These are phyloP conservation scores for Alternaria sp. DNA, from an alignment of 2,329 filamentous ascomycete genomes.

Conservation along the genomic window DNA sequence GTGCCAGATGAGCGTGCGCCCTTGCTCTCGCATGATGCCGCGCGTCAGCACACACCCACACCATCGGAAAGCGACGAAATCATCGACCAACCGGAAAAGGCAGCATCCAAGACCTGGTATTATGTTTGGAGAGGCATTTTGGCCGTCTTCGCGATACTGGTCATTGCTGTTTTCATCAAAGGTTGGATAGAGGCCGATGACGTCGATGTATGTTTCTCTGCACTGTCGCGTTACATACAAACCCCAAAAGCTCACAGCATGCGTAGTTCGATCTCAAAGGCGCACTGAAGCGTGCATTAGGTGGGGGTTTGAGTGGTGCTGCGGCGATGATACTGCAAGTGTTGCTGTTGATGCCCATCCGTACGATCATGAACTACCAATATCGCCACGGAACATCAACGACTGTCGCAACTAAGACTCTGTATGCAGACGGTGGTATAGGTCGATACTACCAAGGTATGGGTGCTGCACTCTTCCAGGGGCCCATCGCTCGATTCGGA, in stretches of 20 bases:
- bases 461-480: constrained; percentile 32
- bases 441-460: constrained; percentile 37
- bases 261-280: constrained; percentile 34
- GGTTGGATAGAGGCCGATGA: constrained; percentile 38
- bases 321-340: constrained; percentile 41
- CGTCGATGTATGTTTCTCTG: constrained; percentile 25
- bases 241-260: neutral
- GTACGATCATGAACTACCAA: constrained; percentile 42
- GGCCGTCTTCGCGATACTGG: constrained; percentile 15
- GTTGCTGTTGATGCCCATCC: constrained; percentile 37
- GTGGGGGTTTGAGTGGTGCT: constrained; percentile 37
- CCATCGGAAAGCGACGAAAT: constrained; percentile 8
- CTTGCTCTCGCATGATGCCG: constrained; percentile 19
- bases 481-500: constrained; percentile 36
- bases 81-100: constrained; percentile 17
- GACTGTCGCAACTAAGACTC: constrained; percentile 29
- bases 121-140: constrained; percentile 27
- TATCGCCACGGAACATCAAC: constrained; percentile 38
- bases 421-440: constrained; percentile 33
- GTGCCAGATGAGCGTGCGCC: constrained; percentile 28
- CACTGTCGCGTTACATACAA: neutral
- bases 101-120: constrained; percentile 16
- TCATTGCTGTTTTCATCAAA: constrained; percentile 31
- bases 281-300: constrained; percentile 33
- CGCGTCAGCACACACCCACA: constrained; percentile 1